phyloP scores from a whole-genome alignment of 140 eudicot species.

The Erigeron philadelphicus region DNA sequence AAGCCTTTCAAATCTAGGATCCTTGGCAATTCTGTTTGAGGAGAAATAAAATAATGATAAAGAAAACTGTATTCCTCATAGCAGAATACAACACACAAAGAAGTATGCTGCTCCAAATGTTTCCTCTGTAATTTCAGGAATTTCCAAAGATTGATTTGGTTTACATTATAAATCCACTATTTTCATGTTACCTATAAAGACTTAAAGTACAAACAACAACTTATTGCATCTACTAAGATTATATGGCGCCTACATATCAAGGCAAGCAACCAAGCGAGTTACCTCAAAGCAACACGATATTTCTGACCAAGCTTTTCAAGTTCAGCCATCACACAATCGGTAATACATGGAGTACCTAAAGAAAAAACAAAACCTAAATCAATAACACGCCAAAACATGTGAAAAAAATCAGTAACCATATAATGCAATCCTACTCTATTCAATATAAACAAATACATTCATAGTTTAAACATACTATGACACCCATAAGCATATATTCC shows the following conservation, averaged over 20 bases:
- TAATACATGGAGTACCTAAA: conserved; percentile 95
- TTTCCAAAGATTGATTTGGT: not conserved
- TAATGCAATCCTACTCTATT: not conserved
- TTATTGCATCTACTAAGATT: too few relatives aligned
- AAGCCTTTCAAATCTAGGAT: conserved; percentile 97
- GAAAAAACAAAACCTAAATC: not conserved
- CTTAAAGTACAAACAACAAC: not conserved
- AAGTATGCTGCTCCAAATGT: not conserved
- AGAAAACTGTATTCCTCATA: not conserved
- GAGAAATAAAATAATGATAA: conserved; percentile 9
- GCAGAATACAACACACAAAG: not conserved
- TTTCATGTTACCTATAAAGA: not conserved
- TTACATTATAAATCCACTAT: not conserved
- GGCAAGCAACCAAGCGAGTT: conserved; percentile 1
- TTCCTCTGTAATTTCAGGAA: not conserved
- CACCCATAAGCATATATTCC: too few relatives aligned
- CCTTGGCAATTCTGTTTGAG: conserved; percentile 83
- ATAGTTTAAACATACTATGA: too few relatives aligned
- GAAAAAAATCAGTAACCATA: not conserved
- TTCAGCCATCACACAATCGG: conserved; percentile 99
- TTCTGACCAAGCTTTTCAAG: conserved; percentile 86
- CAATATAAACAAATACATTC: not conserved
- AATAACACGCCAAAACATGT: not conserved
- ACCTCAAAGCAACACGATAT: conserved; percentile 88
- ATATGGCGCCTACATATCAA: not conserved